Evolutionary conservation across 2,329 filamentous ascomycete species (phyloP), one percentile per base, ranked within the genome.

Genomic region (Colletotrichum euphorbiae): DNA sequence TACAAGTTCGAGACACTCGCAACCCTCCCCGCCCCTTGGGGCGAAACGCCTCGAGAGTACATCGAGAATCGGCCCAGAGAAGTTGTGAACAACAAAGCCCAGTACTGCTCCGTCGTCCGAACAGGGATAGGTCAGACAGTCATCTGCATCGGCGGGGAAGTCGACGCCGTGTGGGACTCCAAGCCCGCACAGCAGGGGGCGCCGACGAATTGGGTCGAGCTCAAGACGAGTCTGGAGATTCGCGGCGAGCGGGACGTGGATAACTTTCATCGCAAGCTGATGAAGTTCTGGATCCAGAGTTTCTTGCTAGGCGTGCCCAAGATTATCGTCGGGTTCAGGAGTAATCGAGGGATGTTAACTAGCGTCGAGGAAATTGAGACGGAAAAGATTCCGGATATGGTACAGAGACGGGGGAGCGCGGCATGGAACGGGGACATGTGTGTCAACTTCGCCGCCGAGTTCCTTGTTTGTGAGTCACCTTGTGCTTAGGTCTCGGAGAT

Each of bases 201-300:
- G n/a, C 89, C 91, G 0, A 91, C 93, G 71, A 93, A 95, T 74
- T 99, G 94, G 92, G 91, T 98, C 36, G 96, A 99, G 79, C 86
- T 99, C 66, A 99, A 99, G 78, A 99, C 96, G 0, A 89, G 89
- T n/a, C 90, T 88, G 45, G 89, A 91, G 71, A 90, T 95, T 56
- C 84, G 84, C 58, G 87, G 87, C 69, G 85, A 90, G 2, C 85
- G 88, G 52, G 92, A 96, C 74, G 84, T 89, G 75, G 80, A 90
- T 19, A 91, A 89, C 70, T 97, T 95, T 76, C 93, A 98, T 79
- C 88, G 92, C 55, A 98, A 98, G 77, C 85, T 98, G 62, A 87
- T 97, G 79, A 97, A 97, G 75, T 97, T 95, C 80, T 99, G 96
- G 96, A 93, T 95, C 13, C 96, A 98, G 78, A 97, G 93, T 0